Percentiles rank a stretch among this genome's conserved stretches.
Conservation (phyloP, 495 filamentous ascomycete genomes). For the Glarea lozoyensis region DNA sequence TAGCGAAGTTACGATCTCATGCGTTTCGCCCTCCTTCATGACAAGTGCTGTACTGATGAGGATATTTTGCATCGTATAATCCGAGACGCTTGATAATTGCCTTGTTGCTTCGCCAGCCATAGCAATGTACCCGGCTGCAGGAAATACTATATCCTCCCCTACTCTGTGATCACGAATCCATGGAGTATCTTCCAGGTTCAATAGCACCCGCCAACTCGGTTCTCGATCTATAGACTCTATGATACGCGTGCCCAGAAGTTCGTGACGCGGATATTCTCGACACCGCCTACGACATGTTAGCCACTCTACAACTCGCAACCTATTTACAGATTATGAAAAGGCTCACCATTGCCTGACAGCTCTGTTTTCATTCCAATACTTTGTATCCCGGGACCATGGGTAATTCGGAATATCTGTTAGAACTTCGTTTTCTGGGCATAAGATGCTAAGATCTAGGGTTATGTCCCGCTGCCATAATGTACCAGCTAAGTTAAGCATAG, state of each 20-base stretch:
- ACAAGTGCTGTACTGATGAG: constrained; percentile 10
- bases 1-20: constrained; percentile 31
- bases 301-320: too few relatives aligned
- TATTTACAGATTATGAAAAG: constrained; percentile 32
- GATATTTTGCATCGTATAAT: neutral
- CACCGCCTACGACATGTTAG: constrained; percentile 33
- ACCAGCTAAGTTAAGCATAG: constrained; percentile 24
- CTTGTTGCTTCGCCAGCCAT: constrained; percentile 37
- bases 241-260: constrained; percentile 43
- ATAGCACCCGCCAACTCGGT: constrained; percentile 32
- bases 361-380: constrained; percentile 26
- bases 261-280: constrained; percentile 35
- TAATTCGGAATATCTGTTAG: constrained; percentile 29
- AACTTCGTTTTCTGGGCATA: constrained; percentile 34
- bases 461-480: constrained; percentile 30
- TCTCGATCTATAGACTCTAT: constrained; percentile 37
- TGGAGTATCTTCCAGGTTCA: constrained; percentile 29
- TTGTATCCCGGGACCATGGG: constrained; percentile 23
- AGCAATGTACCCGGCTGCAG: constrained; percentile 36
- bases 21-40: constrained; percentile 15
- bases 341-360: constrained; percentile 26
- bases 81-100: constrained; percentile 21
- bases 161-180: constrained; percentile 43
- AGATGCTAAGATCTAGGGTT: constrained; percentile 25
- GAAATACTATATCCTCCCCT: constrained; percentile 34